phyloP scores from a whole-genome alignment of 768 basidiomycete genomes.

The Boletales sp. region DNA sequence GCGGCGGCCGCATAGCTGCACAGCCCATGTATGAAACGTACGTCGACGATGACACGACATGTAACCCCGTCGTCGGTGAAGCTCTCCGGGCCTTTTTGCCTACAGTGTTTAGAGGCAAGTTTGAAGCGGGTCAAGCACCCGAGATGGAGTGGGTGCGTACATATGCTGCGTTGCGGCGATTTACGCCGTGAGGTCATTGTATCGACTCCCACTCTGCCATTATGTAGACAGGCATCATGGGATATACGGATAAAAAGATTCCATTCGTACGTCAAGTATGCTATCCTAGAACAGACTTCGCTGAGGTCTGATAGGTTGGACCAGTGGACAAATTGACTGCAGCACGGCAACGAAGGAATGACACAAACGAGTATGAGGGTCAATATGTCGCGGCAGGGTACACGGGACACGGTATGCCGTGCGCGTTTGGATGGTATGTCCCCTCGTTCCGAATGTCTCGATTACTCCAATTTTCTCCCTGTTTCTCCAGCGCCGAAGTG shows the following conservation, averaged over 20 bases:
- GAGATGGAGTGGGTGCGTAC: slow-evolving; percentile 81
- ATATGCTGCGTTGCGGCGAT: background rate
- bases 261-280: slow-evolving; percentile 53
- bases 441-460: too few relatives aligned
- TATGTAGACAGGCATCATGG: slow-evolving; percentile 79
- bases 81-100: slow-evolving; percentile 60
- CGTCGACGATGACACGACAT: slow-evolving; percentile 53
- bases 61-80: slow-evolving; percentile 46
- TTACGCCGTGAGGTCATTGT: too few relatives aligned
- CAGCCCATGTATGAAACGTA: slow-evolving; percentile 45
- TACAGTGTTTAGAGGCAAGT: slow-evolving; percentile 50
- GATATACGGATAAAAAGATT: slow-evolving; percentile 54
- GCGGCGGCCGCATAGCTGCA: slow-evolving; percentile 57
- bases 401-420: slow-evolving; percentile 79
- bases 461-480: background rate
- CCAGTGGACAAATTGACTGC: slow-evolving; percentile 41
- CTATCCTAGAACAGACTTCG: too few relatives aligned
- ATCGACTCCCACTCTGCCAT: too few relatives aligned
- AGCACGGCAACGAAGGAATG: slow-evolving; percentile 2
- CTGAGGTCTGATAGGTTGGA: slow-evolving; percentile 47
- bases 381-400: slow-evolving; percentile 75
- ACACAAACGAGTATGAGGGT: slow-evolving; percentile 34
- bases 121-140: slow-evolving; percentile 44
- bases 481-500: slow-evolving; percentile 52
- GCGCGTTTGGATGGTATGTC: slow-evolving; percentile 60